phyloP scores from a whole-genome alignment of 768 basidiomycete species.

The Mycena alexandri region DNA sequence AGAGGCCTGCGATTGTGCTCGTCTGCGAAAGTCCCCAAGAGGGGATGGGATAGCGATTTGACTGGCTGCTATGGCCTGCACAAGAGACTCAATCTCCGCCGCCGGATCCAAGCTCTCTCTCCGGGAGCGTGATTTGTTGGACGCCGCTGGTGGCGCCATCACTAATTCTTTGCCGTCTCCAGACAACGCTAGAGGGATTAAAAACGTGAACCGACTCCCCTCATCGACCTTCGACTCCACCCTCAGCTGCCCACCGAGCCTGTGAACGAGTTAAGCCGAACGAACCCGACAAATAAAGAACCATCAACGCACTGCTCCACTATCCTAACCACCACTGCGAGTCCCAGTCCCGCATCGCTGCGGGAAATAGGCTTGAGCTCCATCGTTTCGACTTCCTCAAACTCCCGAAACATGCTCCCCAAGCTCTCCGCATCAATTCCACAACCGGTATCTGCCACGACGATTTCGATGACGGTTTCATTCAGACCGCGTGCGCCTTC shows the following conservation, averaged over 20 bases:
- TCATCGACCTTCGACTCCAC: constrained; percentile 76
- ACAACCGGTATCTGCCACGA: constrained; percentile 79
- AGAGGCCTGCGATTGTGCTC: too few species aligned
- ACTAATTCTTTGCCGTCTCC: constrained; percentile 37
- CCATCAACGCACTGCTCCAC: constrained; percentile 64
- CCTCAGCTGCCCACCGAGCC: constrained; percentile 79
- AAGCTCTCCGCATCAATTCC: constrained; percentile 77
- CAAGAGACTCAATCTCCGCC: too few species aligned
- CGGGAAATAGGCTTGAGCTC: constrained; percentile 52
- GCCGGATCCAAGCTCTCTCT: too few species aligned
- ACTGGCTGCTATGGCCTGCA: too few species aligned
- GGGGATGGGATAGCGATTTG: too few species aligned
- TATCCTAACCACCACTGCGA: constrained; percentile 85
- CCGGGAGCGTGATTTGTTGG: too few species aligned
- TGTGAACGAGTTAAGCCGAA: not conserved
- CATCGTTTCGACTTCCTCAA: constrained; percentile 78
- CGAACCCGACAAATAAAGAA: not conserved
- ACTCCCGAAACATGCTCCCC: constrained; percentile 83
- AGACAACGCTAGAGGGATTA: constrained; percentile 71
- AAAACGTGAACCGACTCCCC: constrained; percentile 80
- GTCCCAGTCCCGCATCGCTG: constrained; percentile 71
- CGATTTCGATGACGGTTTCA: constrained; percentile 73
- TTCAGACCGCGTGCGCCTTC: constrained; percentile 59
- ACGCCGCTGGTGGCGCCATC: constrained; percentile 38
- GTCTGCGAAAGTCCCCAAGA: too few species aligned